A percentile compares a stretch with the other conserved stretches of the same genome.
These are phyloP conservation scores for Diaporthe helianthi DNA, from an alignment of 2,329 filamentous ascomycete species.

Conservation along the genomic window DNA sequence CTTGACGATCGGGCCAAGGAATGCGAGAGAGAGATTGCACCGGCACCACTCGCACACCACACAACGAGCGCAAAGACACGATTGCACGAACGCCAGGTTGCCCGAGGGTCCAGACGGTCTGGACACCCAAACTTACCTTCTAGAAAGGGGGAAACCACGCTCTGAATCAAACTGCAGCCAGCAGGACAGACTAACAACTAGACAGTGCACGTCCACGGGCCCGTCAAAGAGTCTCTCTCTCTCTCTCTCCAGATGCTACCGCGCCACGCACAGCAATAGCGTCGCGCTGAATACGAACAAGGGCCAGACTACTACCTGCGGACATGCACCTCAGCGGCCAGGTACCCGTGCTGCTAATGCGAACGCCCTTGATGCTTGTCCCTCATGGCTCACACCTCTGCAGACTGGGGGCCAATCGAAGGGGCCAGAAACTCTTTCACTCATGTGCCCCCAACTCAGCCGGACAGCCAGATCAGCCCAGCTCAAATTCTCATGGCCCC, in stretches of 20 bases:
- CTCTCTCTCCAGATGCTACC: constrained; percentile 5
- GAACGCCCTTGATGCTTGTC: constrained; percentile 12
- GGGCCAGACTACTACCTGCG: background rate
- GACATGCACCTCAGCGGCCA: constrained; percentile 13
- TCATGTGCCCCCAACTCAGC: too few species aligned
- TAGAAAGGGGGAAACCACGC: background rate
- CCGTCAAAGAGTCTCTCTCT: background rate
- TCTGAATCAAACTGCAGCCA: background rate
- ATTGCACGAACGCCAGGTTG: too few species aligned
- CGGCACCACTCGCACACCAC: constrained; percentile 1
- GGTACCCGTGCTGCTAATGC: constrained; percentile 11
- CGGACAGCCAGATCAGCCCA: background rate
- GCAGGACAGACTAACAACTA: background rate
- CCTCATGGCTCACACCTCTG: background rate
- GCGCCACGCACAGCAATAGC: constrained; percentile 27
- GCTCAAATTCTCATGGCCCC: background rate
- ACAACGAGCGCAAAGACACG: too few species aligned
- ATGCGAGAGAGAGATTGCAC: constrained; percentile 19
- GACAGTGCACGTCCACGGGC: constrained; percentile 2
- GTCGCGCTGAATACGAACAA: constrained; percentile 23
- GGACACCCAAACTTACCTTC: background rate
- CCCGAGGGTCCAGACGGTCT: background rate
- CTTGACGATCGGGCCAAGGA: constrained; percentile 14
- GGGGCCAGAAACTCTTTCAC: background rate
- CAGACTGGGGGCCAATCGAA: too few species aligned